Evolutionary conservation across 495 filamentous ascomycete species (phyloP).

Genomic region (Friedmanniomyces endolithicus): DNA sequence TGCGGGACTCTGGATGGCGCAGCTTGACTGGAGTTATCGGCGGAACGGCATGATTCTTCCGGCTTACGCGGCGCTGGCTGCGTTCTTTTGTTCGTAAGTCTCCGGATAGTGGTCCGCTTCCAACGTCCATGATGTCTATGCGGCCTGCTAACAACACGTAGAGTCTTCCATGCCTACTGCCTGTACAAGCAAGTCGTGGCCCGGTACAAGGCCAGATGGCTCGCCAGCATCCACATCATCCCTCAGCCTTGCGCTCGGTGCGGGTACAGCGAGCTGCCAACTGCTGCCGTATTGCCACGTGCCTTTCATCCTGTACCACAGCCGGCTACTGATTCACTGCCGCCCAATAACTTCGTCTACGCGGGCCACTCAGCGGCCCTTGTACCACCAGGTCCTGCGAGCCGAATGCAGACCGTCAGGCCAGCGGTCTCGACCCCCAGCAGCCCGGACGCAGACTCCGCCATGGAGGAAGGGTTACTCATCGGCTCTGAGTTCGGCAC

Average conservation of each 20-base stretch:
- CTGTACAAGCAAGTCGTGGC: background rate
- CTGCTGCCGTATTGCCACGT: background rate
- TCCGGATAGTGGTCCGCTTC: no score
- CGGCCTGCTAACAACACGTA: background rate
- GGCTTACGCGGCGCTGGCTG: no score
- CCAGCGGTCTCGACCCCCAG: background rate
- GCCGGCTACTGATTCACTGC: background rate
- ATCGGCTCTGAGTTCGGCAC: background rate
- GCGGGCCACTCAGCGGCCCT: background rate
- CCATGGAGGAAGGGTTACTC: constrained; percentile 1
- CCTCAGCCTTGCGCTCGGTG: background rate
- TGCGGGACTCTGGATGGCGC: no score
- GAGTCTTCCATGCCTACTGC: background rate
- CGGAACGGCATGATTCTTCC: no score
- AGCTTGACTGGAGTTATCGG: no score
- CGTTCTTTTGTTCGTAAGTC: no score
- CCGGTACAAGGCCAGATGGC: background rate
- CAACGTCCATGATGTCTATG: no score
- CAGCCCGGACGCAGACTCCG: background rate
- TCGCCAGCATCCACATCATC: background rate
- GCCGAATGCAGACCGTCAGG: background rate
- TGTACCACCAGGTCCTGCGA: background rate
- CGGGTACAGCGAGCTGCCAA: background rate
- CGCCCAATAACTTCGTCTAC: background rate
- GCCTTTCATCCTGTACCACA: no score